Evolutionary conservation across 352 stramenopile genomes (phyloP).

Genomic region (Phytopythium kandeliae): DNA sequence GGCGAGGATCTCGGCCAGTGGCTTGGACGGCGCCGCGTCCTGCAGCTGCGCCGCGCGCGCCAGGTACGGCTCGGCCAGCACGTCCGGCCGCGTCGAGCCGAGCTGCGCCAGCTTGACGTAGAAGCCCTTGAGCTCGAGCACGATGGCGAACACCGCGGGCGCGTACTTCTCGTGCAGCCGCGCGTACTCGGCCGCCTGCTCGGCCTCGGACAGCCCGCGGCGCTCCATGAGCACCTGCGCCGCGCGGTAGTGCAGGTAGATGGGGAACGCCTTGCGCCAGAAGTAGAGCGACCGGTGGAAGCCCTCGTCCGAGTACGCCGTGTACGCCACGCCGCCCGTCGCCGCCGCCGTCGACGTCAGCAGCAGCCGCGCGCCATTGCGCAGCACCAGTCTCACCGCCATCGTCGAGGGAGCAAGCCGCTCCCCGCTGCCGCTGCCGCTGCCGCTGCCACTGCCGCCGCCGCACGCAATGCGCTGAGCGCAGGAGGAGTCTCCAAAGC

Average conservation of each 20-base stretch:
- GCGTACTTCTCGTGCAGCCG: conserved; percentile 71
- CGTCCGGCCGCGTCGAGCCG: conserved; percentile 72
- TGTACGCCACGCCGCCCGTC: conserved; percentile 43
- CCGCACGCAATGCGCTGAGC: too few relatives aligned
- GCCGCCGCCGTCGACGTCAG: conserved; percentile 43
- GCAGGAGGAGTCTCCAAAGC: too few relatives aligned
- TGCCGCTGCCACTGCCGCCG: too few relatives aligned
- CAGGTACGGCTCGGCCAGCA: conserved; percentile 78
- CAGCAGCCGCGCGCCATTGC: conserved; percentile 53
- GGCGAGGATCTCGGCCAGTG: conserved; percentile 56
- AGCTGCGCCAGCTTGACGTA: conserved; percentile 86
- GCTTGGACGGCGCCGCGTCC: conserved; percentile 73
- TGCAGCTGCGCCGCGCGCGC: conserved; percentile 68
- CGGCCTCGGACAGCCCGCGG: conserved; percentile 25
- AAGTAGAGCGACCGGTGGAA: conserved; percentile 81
- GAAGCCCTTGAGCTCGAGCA: conserved; percentile 81
- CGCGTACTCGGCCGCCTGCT: conserved; percentile 72
- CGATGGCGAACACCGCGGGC: conserved; percentile 73
- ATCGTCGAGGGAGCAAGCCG: too few relatives aligned
- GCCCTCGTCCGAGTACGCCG: conserved; percentile 67
- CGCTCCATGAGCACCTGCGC: conserved; percentile 74
- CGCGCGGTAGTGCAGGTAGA: conserved; percentile 79
- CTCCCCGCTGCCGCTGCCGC: too few relatives aligned
- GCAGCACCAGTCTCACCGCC: conserved; percentile 35
- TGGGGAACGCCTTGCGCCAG: conserved; percentile 84